Conservation (phyloP, 2,329 filamentous ascomycete species). For the Mycogone perniciosa region DNA sequence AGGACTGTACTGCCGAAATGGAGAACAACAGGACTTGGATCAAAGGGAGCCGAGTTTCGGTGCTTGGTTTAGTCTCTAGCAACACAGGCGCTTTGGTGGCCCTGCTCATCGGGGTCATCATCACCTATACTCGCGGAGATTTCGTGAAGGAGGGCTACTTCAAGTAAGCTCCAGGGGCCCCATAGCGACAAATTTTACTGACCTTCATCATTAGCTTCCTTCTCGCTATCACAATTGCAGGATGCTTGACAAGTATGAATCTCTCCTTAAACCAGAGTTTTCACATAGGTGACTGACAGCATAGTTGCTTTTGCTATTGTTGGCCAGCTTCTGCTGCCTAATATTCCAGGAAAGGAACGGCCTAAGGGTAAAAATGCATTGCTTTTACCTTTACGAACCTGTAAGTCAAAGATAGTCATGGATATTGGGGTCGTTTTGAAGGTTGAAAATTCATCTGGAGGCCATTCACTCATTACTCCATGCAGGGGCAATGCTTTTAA, state of each 20-base stretch:
- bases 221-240: slow-evolving; percentile 15
- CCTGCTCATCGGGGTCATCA: slow-evolving; percentile 17
- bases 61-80: slow-evolving; percentile 14
- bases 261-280: background rate
- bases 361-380: slow-evolving; percentile 13
- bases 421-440: too few species aligned
- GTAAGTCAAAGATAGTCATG: slow-evolving; percentile 3
- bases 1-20: background rate
- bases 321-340: slow-evolving; percentile 16
- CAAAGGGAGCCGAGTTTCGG: slow-evolving; percentile 16
- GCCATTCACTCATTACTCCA: background rate
- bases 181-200: background rate
- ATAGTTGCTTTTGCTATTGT: slow-evolving; percentile 12
- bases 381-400: slow-evolving; percentile 15
- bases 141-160: slow-evolving; percentile 16
- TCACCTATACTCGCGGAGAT: slow-evolving; percentile 15
- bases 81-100: slow-evolving; percentile 17
- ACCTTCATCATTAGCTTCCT: slow-evolving; percentile 10
- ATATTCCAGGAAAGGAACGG: slow-evolving; percentile 11
- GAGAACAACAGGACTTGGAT: slow-evolving; percentile 9
- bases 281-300: too few species aligned
- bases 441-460: background rate
- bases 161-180: slow-evolving; percentile 9
- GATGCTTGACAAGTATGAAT: slow-evolving; percentile 15
- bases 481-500: slow-evolving; percentile 15